Evolutionary conservation across 441 rosid species (phyloP).

Genomic region (Metrosideros polymorpha): DNA sequence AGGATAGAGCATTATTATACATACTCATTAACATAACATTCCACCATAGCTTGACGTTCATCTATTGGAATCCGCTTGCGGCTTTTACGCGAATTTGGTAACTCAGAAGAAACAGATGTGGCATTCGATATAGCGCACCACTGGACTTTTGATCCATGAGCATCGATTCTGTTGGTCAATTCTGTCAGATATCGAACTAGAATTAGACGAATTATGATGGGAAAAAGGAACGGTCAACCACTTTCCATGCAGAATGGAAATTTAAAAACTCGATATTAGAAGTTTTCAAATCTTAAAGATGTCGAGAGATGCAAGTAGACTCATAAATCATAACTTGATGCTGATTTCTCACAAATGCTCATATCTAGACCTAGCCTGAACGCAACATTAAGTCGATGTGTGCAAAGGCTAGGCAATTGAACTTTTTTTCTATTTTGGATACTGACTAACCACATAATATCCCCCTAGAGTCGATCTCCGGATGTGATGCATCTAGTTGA

Average conservation of each 20-base stretch:
- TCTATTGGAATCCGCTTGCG: slow-evolving; percentile 26
- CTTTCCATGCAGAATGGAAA: neutral
- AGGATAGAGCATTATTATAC: neutral
- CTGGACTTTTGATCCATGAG: slow-evolving; percentile 7
- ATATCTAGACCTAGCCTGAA: neutral
- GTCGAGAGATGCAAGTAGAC: neutral
- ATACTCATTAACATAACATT: slow-evolving; percentile 38
- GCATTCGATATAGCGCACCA: slow-evolving; percentile 25
- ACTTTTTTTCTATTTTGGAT: neutral
- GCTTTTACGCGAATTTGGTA: slow-evolving; percentile 14
- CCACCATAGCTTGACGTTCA: slow-evolving; percentile 40
- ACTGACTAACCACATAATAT: neutral
- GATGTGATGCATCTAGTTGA: neutral
- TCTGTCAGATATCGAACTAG: slow-evolving; percentile 3
- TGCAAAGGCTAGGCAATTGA: neutral
- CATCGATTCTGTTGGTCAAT: slow-evolving; percentile 7
- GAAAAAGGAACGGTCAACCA: neutral
- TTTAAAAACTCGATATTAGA: neutral
- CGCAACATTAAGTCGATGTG: neutral
- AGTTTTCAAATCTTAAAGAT: neutral
- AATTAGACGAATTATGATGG: neutral
- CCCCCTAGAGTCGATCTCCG: neutral
- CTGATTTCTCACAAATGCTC: neutral
- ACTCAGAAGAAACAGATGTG: slow-evolving; percentile 34
- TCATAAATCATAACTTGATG: neutral